A percentile compares a stretch with the other conserved stretches of the same genome.
These are phyloP conservation scores for Phyllosticta ampelicida DNA, from an alignment of 2,329 filamentous ascomycete species.

Conservation along the genomic window DNA sequence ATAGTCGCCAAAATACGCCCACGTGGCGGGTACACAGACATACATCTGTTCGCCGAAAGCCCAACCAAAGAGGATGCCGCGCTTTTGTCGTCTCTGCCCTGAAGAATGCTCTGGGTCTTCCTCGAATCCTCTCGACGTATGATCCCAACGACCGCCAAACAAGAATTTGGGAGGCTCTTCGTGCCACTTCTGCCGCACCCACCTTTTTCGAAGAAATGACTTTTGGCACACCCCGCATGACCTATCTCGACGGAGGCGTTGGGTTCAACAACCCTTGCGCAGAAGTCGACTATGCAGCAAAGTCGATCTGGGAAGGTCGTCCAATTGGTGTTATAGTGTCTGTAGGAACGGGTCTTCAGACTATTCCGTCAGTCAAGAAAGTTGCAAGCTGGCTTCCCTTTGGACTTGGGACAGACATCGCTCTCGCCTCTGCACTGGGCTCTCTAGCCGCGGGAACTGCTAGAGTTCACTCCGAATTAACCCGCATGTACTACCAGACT, in stretches of 20 bases:
- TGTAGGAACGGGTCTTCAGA: constrained; percentile 27
- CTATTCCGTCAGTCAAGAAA: constrained; percentile 27
- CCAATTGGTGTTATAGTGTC: constrained; percentile 28
- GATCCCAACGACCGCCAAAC: constrained; percentile 30
- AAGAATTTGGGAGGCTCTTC: constrained; percentile 19
- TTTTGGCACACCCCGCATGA: constrained; percentile 18
- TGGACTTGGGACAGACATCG: constrained; percentile 28
- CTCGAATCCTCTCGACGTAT: constrained; percentile 27
- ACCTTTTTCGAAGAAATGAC: constrained; percentile 20
- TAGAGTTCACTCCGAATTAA: constrained; percentile 31
- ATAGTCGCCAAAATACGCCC: background rate
- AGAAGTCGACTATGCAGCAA: constrained; percentile 14
- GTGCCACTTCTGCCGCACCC: constrained; percentile 23
- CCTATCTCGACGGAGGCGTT: constrained; percentile 15
- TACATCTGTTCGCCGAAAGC: constrained; percentile 24
- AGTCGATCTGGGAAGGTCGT: constrained; percentile 13
- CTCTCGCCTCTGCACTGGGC: constrained; percentile 25
- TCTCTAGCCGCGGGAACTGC: constrained; percentile 29
- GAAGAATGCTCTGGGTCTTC: constrained; percentile 28
- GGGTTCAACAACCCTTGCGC: constrained; percentile 15
- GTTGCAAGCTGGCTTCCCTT: constrained; percentile 29
- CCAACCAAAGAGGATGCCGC: constrained; percentile 24
- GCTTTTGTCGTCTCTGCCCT: constrained; percentile 29
- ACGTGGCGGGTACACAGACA: constrained; percentile 27
- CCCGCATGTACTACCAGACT: constrained; percentile 28